A percentile compares a stretch with the other conserved stretches of the same genome.
phyloP scores from a whole-genome alignment of 1,139 yeast species.

The Saccharomyces hybrid region DNA sequence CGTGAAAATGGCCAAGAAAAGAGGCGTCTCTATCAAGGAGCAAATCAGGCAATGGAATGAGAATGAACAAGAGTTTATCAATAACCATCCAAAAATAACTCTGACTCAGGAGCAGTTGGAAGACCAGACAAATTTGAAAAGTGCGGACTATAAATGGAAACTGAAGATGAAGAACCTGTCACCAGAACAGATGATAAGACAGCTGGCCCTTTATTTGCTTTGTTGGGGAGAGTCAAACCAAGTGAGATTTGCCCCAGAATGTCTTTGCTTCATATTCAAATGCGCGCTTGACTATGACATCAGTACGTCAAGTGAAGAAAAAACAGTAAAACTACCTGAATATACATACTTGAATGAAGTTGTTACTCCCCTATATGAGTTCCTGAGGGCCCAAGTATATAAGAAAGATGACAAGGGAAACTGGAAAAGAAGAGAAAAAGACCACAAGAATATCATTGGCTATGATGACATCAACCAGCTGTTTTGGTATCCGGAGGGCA shows the following conservation, averaged over 20 bases:
- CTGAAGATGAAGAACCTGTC: slow-evolving; percentile 48
- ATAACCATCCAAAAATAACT: slow-evolving; percentile 27
- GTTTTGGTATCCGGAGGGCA: slow-evolving; percentile 70
- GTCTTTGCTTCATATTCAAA: slow-evolving; percentile 71
- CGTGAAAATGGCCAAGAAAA: slow-evolving; percentile 32
- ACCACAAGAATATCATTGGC: slow-evolving; percentile 66
- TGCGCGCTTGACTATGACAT: slow-evolving; percentile 63
- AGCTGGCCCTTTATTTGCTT: slow-evolving; percentile 59
- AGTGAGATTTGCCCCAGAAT: slow-evolving; percentile 77
- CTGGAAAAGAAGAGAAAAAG: slow-evolving; percentile 48
- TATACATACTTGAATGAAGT: slow-evolving; percentile 52
- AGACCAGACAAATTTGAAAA: slow-evolving; percentile 49
- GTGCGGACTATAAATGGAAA: slow-evolving; percentile 58
- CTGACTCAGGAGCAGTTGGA: slow-evolving; percentile 43
- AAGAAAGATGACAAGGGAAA: slow-evolving; percentile 31
- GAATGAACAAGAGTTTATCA: slow-evolving; percentile 28
- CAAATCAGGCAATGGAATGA: slow-evolving; percentile 29
- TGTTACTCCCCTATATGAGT: slow-evolving; percentile 69
- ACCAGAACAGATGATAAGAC: slow-evolving; percentile 52
- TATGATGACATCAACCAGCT: slow-evolving; percentile 83
- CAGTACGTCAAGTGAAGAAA: slow-evolving; percentile 2
- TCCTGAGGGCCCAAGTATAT: slow-evolving; percentile 51
- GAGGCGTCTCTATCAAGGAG: slow-evolving; percentile 31
- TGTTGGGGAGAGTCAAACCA: slow-evolving; percentile 92
- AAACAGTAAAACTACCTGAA: slow-evolving; percentile 18